Evolutionary conservation across 2,329 filamentous ascomycete genomes (phyloP), one percentile per base, ranked within the genome.

Genomic region (Diplodia seriata): DNA sequence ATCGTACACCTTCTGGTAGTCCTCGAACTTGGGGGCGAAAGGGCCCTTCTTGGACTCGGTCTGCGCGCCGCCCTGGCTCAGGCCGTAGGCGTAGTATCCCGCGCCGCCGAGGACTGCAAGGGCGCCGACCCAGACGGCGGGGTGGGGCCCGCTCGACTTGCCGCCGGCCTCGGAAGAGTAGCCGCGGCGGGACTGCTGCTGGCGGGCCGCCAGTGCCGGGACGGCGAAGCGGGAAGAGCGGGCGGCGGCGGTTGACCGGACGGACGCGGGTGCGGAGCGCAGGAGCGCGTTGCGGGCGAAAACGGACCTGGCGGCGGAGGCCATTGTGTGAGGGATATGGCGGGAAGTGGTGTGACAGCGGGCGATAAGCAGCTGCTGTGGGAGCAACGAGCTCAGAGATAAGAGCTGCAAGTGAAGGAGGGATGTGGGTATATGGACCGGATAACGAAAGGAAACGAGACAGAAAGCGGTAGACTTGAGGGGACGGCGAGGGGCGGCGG

Each of bases 1-100:
- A 79, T 97, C 87, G 85, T 98, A 98, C 66, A 98, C 92, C 81
- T 92, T 91, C 85, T 97, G 93, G 85, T 97, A 98, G 82, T 99
- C 93, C 74, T 90, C 89, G 81, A 91, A 88, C 76, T 87, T 91
- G 70, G 93, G 92, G 63, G 84, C 87, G 83, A 94, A 90, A 87
- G 59, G 59, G 70, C 40, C 72, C 73, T 74, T 77, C 36, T 38
- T 11, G 71, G 63, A 72, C 71, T 70, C 74, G 69, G 49, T 23
- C 67, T 75, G 70, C 65, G 75, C 76, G 54, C 77, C 76, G 54
- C 77, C 75, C 78, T 80, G 72, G 74, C 85, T 84, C 78, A 87
- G 84, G 73, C 83, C 85, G 79, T 89, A 89, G 80, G 86, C 89
- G 78, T 86, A 90, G 79, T 85, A 91, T 69, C 85, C 89, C 72